phyloP scores from a whole-genome alignment of 768 basidiomycete species.

The Trametes sanguinea region DNA sequence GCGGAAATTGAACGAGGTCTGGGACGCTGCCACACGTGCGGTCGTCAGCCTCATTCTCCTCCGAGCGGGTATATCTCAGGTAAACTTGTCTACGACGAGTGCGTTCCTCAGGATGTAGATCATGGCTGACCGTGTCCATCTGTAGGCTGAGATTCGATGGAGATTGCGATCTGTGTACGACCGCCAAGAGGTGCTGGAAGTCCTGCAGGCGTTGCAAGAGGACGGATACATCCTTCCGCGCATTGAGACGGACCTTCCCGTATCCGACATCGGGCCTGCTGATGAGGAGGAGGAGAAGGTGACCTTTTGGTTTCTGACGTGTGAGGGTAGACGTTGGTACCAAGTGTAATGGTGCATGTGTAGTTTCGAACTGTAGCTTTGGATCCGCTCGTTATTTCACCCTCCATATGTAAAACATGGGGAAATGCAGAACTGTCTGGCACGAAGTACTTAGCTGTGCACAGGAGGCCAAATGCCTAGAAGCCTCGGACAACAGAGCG shows the following conservation, averaged over 20 bases:
- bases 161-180: conserved; percentile 73
- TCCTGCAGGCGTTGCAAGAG: conserved; percentile 53
- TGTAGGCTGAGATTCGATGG: conserved; percentile 70
- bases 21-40: conserved; percentile 72
- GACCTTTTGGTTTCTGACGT: conserved; percentile 57
- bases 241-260: conserved; percentile 23
- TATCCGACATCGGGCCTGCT: conserved; percentile 36
- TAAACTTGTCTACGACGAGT: conserved; percentile 34
- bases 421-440: no score
- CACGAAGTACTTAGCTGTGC: no score
- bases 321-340: conserved; percentile 65
- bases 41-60: conserved; percentile 67
- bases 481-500: no score
- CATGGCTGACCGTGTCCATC: conserved; percentile 14
- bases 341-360: conserved; percentile 41
- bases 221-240: conserved; percentile 50
- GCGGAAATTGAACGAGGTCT: conserved; percentile 55
- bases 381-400: no score
- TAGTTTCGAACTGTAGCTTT: no score
- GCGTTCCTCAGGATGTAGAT: background rate
- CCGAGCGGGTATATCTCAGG: conserved; percentile 75
- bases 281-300: conserved; percentile 54
- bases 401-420: no score
- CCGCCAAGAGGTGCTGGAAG: conserved; percentile 69
- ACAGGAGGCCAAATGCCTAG: no score